Evolutionary conservation across 2,329 filamentous ascomycete species (phyloP), one percentile per base, ranked within the genome.

Genomic region (Cladophialophora exuberans): DNA sequence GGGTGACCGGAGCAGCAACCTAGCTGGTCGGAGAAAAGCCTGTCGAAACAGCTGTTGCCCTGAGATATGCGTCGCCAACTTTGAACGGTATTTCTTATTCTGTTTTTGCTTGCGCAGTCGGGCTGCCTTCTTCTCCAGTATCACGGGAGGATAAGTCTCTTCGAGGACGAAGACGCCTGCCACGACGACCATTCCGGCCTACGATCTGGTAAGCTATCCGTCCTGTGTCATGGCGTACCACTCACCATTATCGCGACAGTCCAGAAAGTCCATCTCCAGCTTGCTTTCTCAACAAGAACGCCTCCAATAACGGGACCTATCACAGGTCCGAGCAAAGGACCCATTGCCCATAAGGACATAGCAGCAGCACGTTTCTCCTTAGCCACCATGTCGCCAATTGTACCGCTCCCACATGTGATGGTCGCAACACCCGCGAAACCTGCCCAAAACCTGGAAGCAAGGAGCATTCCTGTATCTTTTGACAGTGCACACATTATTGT

Each of bases 401-500:
- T 72, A 1, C 75, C 76, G 5, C 73, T 70, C 5, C 76, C 75
- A 9, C 76, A 67, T 1, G 73, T 74, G 1, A 77, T 64, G 4
- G 83, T 82, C 2, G 79, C 77, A 51, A 78, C 81, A 4, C 81
- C 83, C 62, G 78, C 80, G 3, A 79, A 68, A 6, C 81, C 83
- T 23, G 72, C 70, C 20, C 83, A 68, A 31, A 84, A 75, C 9
- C 82, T 74, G 60, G 84, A 83, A 23, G 80, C 67, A 7, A 84
- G 73, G 6, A 85, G 70, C 2, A 76, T 72, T 0, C 67, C 66
- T 49, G 87, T 72, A 4, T 68, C 72, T 1, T 80, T 79, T 0
- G 83, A 75, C 1, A 87, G 72, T 1, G 83, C 86, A 52, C 84
- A 86, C 0, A 82, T 85, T 57, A 89, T 78, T 43, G 81, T 82